These are phyloP conservation scores for Rosa persica DNA, from an alignment of 306 rosid species.

Conservation along the genomic window DNA sequence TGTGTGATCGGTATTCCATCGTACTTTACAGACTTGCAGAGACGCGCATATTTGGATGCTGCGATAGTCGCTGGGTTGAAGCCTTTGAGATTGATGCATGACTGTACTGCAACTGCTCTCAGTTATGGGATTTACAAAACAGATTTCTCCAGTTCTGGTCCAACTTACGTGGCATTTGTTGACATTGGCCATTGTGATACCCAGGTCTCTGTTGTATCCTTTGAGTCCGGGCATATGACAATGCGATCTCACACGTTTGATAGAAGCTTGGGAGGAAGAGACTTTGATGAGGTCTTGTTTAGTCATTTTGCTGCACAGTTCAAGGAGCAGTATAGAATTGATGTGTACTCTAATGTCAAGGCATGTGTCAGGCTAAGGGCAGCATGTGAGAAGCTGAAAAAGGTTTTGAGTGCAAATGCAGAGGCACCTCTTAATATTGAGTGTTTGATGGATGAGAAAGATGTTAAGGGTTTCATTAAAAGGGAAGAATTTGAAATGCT, in stretches of 20 bases:
- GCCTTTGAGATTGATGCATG: slow-evolving; percentile 89
- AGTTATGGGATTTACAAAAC: slow-evolving; percentile 79
- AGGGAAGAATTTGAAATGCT: slow-evolving; percentile 95
- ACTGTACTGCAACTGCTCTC: slow-evolving; percentile 96
- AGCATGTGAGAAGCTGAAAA: slow-evolving; percentile 94
- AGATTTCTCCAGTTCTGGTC: slow-evolving; percentile 42
- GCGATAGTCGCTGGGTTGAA: slow-evolving; percentile 82
- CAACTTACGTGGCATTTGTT: slow-evolving; percentile 59
- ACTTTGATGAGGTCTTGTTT: slow-evolving; percentile 79
- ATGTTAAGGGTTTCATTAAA: slow-evolving; percentile 82
- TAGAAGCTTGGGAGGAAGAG: slow-evolving; percentile 70
- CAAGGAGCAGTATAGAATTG: slow-evolving; percentile 59
- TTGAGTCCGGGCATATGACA: slow-evolving; percentile 68
- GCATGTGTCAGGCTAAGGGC: slow-evolving; percentile 73
- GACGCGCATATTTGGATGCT: slow-evolving; percentile 79
- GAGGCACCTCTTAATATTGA: slow-evolving; percentile 96
- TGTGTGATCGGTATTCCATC: slow-evolving; percentile 93
- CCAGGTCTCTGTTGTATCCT: slow-evolving; percentile 68
- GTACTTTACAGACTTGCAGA: slow-evolving; percentile 80
- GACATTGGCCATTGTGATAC: slow-evolving; percentile 92
- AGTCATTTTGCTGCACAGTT: slow-evolving; percentile 63
- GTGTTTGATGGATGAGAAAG: slow-evolving; percentile 98
- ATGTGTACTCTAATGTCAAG: slow-evolving; percentile 68
- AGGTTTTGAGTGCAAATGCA: slow-evolving; percentile 89
- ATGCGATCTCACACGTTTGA: slow-evolving; percentile 72